Evolutionary conservation across 2,329 filamentous ascomycete genomes (phyloP).

Genomic region (Dryadomyces quercus-mongolicae): DNA sequence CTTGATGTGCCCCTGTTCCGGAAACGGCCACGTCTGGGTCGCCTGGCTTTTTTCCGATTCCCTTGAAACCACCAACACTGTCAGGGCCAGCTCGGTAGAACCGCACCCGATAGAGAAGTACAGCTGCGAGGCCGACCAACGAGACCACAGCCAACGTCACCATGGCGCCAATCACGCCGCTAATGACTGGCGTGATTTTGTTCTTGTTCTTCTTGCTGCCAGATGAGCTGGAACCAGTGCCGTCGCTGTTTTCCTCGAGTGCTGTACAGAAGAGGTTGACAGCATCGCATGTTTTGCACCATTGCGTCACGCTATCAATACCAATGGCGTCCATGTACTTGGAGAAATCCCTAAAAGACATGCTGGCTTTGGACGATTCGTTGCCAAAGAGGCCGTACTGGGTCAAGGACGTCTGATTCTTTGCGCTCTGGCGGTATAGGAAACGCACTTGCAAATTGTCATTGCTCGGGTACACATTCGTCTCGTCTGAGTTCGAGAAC

Average conservation of each 20-base stretch:
- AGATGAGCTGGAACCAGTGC: neutral
- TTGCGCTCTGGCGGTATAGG: slow-evolving; percentile 38
- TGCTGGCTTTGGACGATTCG: slow-evolving; percentile 18
- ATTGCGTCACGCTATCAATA: slow-evolving; percentile 20
- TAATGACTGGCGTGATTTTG: slow-evolving; percentile 24
- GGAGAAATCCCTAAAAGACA: slow-evolving; percentile 28
- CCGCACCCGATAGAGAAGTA: slow-evolving; percentile 10
- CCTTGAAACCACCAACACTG: slow-evolving; percentile 27
- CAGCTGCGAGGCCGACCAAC: slow-evolving; percentile 13
- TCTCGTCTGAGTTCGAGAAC: slow-evolving; percentile 18
- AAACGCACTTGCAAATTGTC: slow-evolving; percentile 41
- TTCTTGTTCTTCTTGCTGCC: neutral
- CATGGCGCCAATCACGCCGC: slow-evolving; percentile 33
- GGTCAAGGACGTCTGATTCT: slow-evolving; percentile 20
- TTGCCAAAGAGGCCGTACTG: slow-evolving; percentile 29
- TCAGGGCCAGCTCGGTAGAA: slow-evolving; percentile 18
- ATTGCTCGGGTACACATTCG: slow-evolving; percentile 15
- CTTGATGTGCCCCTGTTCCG: slow-evolving; percentile 27
- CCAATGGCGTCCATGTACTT: slow-evolving; percentile 23
- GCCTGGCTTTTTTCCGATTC: slow-evolving; percentile 29
- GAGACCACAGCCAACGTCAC: slow-evolving; percentile 23
- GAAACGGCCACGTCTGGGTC: slow-evolving; percentile 31
- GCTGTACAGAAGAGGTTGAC: slow-evolving; percentile 26
- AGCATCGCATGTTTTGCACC: slow-evolving; percentile 32
- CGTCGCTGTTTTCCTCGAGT: slow-evolving; percentile 5